These are phyloP conservation scores for Corchorus olitorius DNA, from an alignment of 345 rosid genomes.

Conservation along the genomic window DNA sequence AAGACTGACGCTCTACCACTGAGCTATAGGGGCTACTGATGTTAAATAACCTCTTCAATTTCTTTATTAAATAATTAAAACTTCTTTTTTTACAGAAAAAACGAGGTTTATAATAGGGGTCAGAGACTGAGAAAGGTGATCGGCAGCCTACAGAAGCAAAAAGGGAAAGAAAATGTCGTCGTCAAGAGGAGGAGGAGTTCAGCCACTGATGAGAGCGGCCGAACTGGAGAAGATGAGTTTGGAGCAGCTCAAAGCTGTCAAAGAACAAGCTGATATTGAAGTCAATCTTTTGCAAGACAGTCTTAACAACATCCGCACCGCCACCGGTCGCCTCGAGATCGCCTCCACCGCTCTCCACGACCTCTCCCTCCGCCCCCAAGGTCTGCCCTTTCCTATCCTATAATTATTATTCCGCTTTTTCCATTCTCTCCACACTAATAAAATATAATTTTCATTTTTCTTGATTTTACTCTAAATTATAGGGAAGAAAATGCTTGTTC, in stretches of 20 bases:
- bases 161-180: constrained; percentile 38
- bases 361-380: constrained; percentile 78
- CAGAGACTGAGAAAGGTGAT: neutral
- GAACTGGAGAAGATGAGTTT: constrained; percentile 84
- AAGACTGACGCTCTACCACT: constrained; percentile 94
- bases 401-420: neutral
- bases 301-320: constrained; percentile 93
- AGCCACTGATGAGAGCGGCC: constrained; percentile 25
- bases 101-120: too few relatives aligned
- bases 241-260: constrained; percentile 83
- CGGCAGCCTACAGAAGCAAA: neutral
- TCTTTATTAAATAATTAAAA: too few relatives aligned
- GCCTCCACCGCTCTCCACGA: constrained; percentile 84
- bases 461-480: neutral
- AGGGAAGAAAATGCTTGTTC: constrained; percentile 87
- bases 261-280: constrained; percentile 88
- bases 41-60: too few relatives aligned
- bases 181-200: constrained; percentile 33
- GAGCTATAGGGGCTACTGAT: constrained; percentile 51
- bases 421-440: neutral
- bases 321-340: constrained; percentile 77
- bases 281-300: constrained; percentile 94
- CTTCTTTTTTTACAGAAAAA: too few relatives aligned
- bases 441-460: neutral
- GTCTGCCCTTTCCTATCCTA: constrained; percentile 22